These are phyloP conservation scores for Orychophragmus violaceus DNA, from an alignment of 345 rosid species.

Conservation along the genomic window DNA sequence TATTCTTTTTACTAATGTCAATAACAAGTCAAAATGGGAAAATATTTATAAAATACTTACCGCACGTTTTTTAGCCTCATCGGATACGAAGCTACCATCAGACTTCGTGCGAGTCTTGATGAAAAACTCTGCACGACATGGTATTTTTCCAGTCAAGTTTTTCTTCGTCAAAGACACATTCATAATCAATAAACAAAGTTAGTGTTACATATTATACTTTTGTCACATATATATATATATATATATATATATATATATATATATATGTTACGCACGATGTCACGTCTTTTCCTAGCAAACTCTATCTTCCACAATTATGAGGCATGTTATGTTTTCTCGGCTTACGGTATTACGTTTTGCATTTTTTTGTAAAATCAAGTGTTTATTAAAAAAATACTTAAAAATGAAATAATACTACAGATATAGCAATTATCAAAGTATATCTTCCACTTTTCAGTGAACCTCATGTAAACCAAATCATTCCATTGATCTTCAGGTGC, in stretches of 20 bases:
- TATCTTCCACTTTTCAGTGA: background rate
- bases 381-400: too few species aligned
- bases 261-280: background rate
- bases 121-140: background rate
- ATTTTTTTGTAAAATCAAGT: background rate
- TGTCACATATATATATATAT: too few species aligned
- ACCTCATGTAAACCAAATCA: background rate
- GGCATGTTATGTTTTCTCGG: background rate
- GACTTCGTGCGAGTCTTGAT: background rate
- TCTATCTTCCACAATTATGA: background rate
- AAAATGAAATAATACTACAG: background rate
- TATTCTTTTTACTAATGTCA: too few species aligned
- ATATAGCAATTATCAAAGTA: background rate
- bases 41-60: too few species aligned
- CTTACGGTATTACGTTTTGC: background rate
- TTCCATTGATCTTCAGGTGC: background rate
- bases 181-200: background rate
- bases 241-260: too few species aligned
- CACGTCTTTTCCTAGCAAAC: background rate
- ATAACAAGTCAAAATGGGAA: too few species aligned
- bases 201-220: too few species aligned
- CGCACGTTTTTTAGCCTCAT: too few species aligned
- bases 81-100: background rate
- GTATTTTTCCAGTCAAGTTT: background rate
- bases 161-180: background rate